Percentiles rank a stretch among this genome's conserved stretches.
These are phyloP conservation scores for Athelia sp. DNA, from an alignment of 1,284 basidiomycete species.

Conservation along the genomic window DNA sequence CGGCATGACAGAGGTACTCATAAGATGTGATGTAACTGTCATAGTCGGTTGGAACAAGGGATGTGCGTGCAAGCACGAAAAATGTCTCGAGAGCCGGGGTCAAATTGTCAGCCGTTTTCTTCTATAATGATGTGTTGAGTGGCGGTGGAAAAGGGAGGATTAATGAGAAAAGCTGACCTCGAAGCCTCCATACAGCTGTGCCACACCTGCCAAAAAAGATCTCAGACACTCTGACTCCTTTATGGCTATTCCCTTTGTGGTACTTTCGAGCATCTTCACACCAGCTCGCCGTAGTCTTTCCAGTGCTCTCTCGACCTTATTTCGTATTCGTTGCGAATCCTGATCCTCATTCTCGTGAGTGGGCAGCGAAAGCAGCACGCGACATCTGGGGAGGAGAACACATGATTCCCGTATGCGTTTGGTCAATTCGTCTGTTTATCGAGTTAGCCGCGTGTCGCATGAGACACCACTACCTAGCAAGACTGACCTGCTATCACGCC, in stretches of 20 bases:
- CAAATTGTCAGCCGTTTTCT: constrained; percentile 26
- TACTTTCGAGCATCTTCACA: constrained; percentile 39
- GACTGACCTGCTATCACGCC: neutral
- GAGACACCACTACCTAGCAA: neutral
- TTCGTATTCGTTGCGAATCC: constrained; percentile 30
- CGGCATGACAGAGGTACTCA: constrained; percentile 41
- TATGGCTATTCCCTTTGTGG: constrained; percentile 7
- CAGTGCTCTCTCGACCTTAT: constrained; percentile 53
- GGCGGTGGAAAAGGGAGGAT: neutral
- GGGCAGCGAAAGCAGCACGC: constrained; percentile 5
- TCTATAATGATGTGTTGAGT: neutral
- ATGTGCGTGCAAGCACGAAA: constrained; percentile 52
- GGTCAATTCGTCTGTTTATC: neutral
- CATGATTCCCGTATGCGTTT: constrained; percentile 2
- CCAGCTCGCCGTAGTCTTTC: constrained; percentile 52
- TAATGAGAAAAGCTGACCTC: neutral
- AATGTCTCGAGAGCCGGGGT: constrained; percentile 55
- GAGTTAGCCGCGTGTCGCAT: neutral
- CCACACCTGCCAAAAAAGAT: constrained; percentile 19
- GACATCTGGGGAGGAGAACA: neutral
- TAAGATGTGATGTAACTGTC: constrained; percentile 47
- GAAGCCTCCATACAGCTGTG: constrained; percentile 11
- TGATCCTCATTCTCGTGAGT: constrained; percentile 18
- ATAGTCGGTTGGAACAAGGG: constrained; percentile 38
- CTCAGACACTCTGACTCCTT: constrained; percentile 6